Evolutionary conservation across 106 monocot genomes (phyloP).

Genomic region (Narthecium ossifragum): DNA sequence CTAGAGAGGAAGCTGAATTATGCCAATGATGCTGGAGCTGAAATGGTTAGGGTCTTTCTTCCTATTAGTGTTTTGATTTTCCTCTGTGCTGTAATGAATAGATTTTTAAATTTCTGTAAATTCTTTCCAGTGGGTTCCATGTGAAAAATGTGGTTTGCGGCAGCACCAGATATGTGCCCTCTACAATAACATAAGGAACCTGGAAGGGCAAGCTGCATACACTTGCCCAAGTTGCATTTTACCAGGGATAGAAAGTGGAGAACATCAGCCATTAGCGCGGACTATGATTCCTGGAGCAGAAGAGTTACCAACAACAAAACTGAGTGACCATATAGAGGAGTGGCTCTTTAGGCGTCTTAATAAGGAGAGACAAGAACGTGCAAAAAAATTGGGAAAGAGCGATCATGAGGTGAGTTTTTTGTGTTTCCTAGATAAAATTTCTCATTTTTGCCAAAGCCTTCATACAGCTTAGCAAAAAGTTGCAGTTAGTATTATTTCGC

Average conservation of each 20-base stretch:
- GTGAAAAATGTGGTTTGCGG: conserved; percentile 67
- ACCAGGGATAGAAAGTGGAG: conserved; percentile 36
- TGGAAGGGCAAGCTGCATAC: conserved; percentile 33
- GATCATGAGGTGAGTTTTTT: conserved; percentile 41
- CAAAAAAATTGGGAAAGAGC: conserved; percentile 26
- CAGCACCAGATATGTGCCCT: conserved; percentile 82
- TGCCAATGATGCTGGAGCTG: conserved; percentile 32
- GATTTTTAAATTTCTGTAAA: neutral
- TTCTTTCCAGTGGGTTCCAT: conserved; percentile 76
- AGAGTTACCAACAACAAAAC: conserved; percentile 51
- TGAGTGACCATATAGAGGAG: conserved; percentile 67
- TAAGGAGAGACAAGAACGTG: conserved; percentile 61
- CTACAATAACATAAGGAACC: conserved; percentile 52
- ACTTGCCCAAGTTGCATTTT: conserved; percentile 60
- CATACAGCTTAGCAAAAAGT: neutral
- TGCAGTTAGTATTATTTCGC: too few relatives aligned
- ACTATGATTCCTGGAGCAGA: conserved; percentile 34
- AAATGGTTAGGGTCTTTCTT: conserved; percentile 36
- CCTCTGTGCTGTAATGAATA: neutral
- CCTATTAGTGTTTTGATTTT: neutral
- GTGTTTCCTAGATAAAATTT: neutral
- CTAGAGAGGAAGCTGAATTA: conserved; percentile 40
- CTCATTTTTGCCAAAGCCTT: neutral
- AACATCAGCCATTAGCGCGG: conserved; percentile 17
- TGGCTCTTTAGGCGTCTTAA: conserved; percentile 42